Evolutionary conservation across 345 rosid genomes (phyloP), one percentile per base, ranked within the genome.

Genomic region (Hibiscus mutabilis): DNA sequence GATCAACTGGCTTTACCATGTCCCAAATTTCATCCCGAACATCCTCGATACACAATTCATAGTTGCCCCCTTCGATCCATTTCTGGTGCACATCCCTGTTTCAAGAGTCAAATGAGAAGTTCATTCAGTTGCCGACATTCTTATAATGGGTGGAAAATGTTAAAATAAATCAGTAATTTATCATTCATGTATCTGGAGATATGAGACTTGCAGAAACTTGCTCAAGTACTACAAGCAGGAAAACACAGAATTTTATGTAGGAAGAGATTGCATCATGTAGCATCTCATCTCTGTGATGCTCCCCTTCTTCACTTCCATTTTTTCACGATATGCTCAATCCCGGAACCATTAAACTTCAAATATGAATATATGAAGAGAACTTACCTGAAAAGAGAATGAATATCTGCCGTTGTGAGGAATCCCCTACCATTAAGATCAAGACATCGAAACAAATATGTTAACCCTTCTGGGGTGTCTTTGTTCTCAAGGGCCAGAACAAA

Each of bases 41-140:
- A 74, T 92, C 99, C 59, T 92, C 99, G 1, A 96, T 96, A 68
- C 99, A 92, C 49, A 96, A 73, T 76, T 96, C 99, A 35, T 92
- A 96, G 86, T 96, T 96, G 33, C 98, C 98, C 21, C 99, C 99
- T 83, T 96, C 99, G 0, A 92, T 91, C 99, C 99, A 96, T 79
- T 96, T 96, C 76, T 89, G 96, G 77, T 96, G 99, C 24, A 96
- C 98, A 60, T 96, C 99, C 79, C 99, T 96, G 94, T 80, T 73
- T 74, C 46, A 60, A 16, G 35, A 14, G 35, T 31, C 51, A 21
- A 67, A 51, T 56, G 22, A 59, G 29, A 29, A 73, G n/a, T 15
- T 6, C 8, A 42, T 61, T 58, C 71, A 71, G 75, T 35, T 18
- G n/a, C 65, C 4, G 10, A 12, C 24, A 58, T 19, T 22, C 18